Conservation (phyloP, 345 rosid species). For the Arabis hirsuta region DNA sequence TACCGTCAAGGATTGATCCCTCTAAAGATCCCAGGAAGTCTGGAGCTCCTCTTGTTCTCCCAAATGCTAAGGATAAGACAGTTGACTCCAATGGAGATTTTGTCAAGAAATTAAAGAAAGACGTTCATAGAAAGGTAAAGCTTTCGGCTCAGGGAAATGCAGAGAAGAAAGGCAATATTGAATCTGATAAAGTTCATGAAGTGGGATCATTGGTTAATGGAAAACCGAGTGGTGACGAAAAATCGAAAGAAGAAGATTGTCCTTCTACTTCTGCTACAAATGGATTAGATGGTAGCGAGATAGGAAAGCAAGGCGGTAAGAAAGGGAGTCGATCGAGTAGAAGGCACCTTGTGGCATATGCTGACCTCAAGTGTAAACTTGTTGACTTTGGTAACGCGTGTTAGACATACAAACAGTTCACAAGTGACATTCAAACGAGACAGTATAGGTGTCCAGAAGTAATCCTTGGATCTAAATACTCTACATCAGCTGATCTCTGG, state of each 20-base stretch:
- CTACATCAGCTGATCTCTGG: conserved; percentile 88
- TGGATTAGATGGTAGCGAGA: conserved; percentile 41
- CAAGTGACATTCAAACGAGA: conserved; percentile 93
- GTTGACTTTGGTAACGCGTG: conserved; percentile 97
- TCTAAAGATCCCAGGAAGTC: conserved; percentile 72
- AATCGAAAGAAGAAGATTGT: conserved; percentile 23
- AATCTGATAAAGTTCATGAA: conserved; percentile 44
- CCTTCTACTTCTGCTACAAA: conserved; percentile 39
- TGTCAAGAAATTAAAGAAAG: conserved; percentile 75
- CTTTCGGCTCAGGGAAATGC: conserved; percentile 55
- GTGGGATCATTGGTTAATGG: conserved; percentile 46
- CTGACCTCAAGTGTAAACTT: conserved; percentile 76
- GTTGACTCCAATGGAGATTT: conserved; percentile 56
- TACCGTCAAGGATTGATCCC: conserved; percentile 74
- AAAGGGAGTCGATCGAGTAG: conserved; percentile 47
- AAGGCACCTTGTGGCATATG: conserved; percentile 55
- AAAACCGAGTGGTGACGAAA: conserved; percentile 40
- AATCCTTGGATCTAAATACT: conserved; percentile 83
- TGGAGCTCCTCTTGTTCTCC: conserved; percentile 66
- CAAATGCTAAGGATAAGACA: conserved; percentile 52
- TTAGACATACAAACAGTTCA: conserved; percentile 94
- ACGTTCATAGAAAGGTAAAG: conserved; percentile 69
- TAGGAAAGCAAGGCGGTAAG: conserved; percentile 40
- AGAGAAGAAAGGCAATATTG: conserved; percentile 47
- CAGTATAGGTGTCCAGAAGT: conserved; percentile 97